These are phyloP conservation scores for Rubus parviflorus DNA, from an alignment of 306 rosid genomes.

Conservation along the genomic window DNA sequence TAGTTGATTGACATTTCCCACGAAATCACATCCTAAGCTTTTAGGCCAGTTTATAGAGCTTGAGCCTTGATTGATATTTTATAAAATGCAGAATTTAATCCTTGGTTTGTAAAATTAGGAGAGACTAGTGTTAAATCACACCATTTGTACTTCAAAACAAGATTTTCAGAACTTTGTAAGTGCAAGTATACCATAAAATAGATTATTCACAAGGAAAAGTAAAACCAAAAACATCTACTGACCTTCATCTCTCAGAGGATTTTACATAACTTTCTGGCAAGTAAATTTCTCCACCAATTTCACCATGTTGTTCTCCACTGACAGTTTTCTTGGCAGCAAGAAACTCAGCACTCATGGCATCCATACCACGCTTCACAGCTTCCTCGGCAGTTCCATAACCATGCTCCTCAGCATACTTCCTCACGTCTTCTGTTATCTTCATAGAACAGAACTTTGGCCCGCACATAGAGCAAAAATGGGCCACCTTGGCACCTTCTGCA, in stretches of 20 bases:
- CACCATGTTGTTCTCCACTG: conserved; percentile 98
- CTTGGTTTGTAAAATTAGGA: not conserved
- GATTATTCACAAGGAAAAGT: not conserved
- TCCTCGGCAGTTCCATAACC: conserved; percentile 92
- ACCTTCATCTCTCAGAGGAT: conserved; percentile 61
- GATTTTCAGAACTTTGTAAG: not conserved
- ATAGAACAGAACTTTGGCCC: conserved; percentile 99
- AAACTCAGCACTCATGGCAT: conserved; percentile 98
- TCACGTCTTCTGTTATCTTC: conserved; percentile 98
- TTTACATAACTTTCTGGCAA: conserved; percentile 67
- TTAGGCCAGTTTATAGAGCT: not conserved
- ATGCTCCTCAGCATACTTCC: conserved; percentile 94
- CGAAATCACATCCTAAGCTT: not conserved
- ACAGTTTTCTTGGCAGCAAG: conserved; percentile 81
- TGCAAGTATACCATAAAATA: not conserved
- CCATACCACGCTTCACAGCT: conserved; percentile 88
- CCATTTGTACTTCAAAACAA: not conserved
- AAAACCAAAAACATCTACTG: conserved; percentile 14
- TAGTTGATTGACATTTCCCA: not conserved
- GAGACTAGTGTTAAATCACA: not conserved
- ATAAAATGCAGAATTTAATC: not conserved
- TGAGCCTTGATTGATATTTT: not conserved
- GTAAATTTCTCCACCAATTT: conserved; percentile 98
- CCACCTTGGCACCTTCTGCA: conserved; percentile 96
- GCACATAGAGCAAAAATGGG: conserved; percentile 99